Base-by-base conservation (phyloP, 2,329 filamentous ascomycete species). In the Cercospora brassicicola region DNA sequence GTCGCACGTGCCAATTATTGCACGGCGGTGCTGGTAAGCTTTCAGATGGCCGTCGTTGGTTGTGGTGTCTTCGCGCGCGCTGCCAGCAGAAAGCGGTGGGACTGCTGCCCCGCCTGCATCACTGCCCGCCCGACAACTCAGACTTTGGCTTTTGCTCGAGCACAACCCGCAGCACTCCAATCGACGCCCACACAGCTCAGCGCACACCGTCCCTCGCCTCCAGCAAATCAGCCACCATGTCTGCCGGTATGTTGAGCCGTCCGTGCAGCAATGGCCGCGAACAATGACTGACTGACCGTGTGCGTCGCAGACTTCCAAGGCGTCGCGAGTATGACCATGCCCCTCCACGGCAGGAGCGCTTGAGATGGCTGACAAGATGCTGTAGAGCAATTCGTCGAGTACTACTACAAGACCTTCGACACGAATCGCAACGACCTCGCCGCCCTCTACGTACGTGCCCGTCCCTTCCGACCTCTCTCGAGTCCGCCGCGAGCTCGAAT, bases 401-500 rank as follows among this genome's bases (percentile, higher is more conserved):
- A 90, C 85, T 98, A 97, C 88, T 97, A 97, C 87, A 85, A 90
- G 77, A 90, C 89, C 68, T 97, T 97, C 82, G 93, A 97, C 80
- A 71, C 78, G 69, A 86, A 94, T 81, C 90, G 93, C 77, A 81
- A 82, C 65, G 76, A 79, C 62, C 87, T 97, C 53, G 82, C 81
- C 13, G 77, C 82, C 70, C 92, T 97, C 83, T 98, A 97, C 85
- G 94, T 97, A 88, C 76, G 65, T 63, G 30, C 8, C 13, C 4
- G 3, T 20, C 18, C 45, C 26, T 6, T 28, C 26, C 26, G 26
- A 28, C 26, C 30, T 26, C 18, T 11, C 36, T n/a, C 42, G 36
- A 48, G n/a, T 20, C 20, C 10, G 45, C 45, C n/a, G 45, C 18
- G 7, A n/a, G 36, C 15, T 42, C 36, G 36, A 42, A 42, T n/a